Conservation (phyloP, 441 rosid genomes). For the Iberis amara region DNA sequence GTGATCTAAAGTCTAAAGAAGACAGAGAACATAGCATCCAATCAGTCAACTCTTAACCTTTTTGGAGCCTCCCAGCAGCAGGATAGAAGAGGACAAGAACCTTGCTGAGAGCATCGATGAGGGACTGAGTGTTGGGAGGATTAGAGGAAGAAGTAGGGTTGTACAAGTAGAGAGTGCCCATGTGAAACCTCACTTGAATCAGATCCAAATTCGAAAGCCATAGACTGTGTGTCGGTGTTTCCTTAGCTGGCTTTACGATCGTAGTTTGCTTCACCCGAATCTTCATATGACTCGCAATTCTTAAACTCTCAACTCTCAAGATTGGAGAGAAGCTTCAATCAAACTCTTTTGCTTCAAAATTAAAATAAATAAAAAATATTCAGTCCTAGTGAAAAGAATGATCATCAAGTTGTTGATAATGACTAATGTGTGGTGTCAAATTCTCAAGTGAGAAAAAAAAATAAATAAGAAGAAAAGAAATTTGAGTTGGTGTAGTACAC, state of each 20-base stretch:
- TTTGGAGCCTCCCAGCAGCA: conserved; percentile 34
- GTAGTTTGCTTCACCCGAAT: conserved; percentile 29
- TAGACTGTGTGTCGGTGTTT: conserved; percentile 26
- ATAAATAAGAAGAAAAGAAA: too few species aligned
- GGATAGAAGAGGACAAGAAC: conserved; percentile 35
- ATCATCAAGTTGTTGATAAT: too few species aligned
- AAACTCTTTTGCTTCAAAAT: too few species aligned
- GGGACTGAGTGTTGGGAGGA: conserved; percentile 19
- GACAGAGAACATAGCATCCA: too few species aligned
- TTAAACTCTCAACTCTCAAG: neutral
- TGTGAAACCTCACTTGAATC: conserved; percentile 19
- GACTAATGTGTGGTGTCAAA: too few species aligned
- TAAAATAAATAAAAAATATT: too few species aligned
- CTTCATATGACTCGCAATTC: conserved; percentile 25
- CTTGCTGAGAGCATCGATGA: conserved; percentile 32
- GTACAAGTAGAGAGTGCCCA: conserved; percentile 29
- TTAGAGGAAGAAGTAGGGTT: conserved; percentile 19
- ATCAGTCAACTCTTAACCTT: conserved; percentile 16
- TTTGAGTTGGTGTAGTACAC: too few species aligned
- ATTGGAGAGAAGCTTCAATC: too few species aligned
- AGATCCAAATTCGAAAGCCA: conserved; percentile 33
- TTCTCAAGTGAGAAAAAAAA: too few species aligned
- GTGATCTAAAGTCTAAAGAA: neutral
- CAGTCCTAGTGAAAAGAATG: too few species aligned
- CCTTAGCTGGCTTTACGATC: conserved; percentile 30